Evolutionary conservation across 2,329 filamentous ascomycete genomes (phyloP).

Genomic region (Aspergillus floridensis): DNA sequence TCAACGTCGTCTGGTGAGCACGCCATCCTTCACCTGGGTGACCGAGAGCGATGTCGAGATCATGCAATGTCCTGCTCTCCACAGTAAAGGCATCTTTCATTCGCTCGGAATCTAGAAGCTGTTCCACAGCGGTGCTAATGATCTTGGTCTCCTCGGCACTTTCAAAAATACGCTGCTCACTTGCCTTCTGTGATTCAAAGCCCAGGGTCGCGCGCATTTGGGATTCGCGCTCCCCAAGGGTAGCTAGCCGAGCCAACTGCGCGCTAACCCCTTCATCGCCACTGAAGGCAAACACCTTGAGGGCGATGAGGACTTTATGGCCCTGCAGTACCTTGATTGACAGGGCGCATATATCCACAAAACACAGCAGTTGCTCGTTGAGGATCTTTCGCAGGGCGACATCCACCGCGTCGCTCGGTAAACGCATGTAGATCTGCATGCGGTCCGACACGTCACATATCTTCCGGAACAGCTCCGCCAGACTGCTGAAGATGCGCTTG

Average conservation of each 20-base stretch:
- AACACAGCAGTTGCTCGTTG: conserved; percentile 26
- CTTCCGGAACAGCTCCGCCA: conserved; percentile 25
- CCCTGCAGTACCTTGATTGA: conserved; percentile 26
- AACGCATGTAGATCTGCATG: conserved; percentile 26
- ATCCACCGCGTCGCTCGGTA: conserved; percentile 23
- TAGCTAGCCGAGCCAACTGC: conserved; percentile 22
- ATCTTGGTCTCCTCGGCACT: conserved; percentile 14
- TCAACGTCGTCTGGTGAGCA: conserved; percentile 1
- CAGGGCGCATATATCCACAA: conserved; percentile 26
- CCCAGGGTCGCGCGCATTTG: conserved; percentile 27
- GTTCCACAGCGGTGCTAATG: conserved; percentile 15
- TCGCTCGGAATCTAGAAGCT: conserved; percentile 13
- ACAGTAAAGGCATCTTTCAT: conserved; percentile 15
- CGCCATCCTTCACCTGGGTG: conserved; percentile 12
- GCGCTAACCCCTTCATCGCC: conserved; percentile 29
- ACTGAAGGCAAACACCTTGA: conserved; percentile 29
- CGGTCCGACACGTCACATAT: conserved; percentile 29
- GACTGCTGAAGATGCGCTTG: conserved; percentile 29
- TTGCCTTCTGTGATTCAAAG: conserved; percentile 25
- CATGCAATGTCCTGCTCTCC: conserved; percentile 5
- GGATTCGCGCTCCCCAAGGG: conserved; percentile 27
- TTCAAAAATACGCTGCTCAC: conserved; percentile 19
- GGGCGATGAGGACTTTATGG: conserved; percentile 23
- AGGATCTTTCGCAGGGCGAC: conserved; percentile 24
- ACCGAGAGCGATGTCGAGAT: conserved; percentile 14